Percentiles rank a stretch among this genome's conserved stretches.
Evolutionary conservation across 2,329 filamentous ascomycete species (phyloP).

Genomic region (Fusarium pseudoanthophilum): DNA sequence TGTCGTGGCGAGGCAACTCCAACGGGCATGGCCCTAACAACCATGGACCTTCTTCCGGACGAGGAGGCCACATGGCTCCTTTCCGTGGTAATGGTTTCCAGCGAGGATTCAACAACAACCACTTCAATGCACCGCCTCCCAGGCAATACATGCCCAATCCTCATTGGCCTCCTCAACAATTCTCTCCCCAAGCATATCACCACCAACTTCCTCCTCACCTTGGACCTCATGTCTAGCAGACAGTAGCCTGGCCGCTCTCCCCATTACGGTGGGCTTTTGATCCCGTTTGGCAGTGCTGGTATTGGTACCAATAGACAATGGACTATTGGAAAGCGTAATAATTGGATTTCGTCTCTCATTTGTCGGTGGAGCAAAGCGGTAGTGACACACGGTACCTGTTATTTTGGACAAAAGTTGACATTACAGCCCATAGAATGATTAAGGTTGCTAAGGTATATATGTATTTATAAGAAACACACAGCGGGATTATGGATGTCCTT

Average conservation of each 20-base stretch:
- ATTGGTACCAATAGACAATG: not conserved
- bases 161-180: conserved; percentile 9
- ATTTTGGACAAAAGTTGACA: not conserved
- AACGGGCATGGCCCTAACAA: conserved; percentile 1
- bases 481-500: not conserved
- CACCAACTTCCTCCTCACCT: conserved; percentile 29
- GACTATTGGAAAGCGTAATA: not conserved
- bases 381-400: not conserved
- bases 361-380: not conserved
- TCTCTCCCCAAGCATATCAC: conserved; percentile 17
- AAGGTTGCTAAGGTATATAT: not conserved
- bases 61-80: conserved; percentile 11
- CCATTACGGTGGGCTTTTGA: not conserved
- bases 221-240: conserved; percentile 21
- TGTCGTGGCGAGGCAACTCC: conserved; percentile 28
- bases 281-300: not conserved
- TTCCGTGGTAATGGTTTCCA: conserved; percentile 23
- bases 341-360: not conserved
- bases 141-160: conserved; percentile 19
- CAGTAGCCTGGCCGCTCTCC: not conserved
- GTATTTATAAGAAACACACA: conserved; percentile 11
- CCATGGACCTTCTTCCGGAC: not conserved
- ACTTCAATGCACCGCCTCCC: conserved; percentile 2
- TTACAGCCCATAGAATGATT: not conserved
- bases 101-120: not conserved